These are phyloP conservation scores for Trichoderma citrinoviride DNA, from an alignment of 2,329 filamentous ascomycete genomes.

Conservation along the genomic window DNA sequence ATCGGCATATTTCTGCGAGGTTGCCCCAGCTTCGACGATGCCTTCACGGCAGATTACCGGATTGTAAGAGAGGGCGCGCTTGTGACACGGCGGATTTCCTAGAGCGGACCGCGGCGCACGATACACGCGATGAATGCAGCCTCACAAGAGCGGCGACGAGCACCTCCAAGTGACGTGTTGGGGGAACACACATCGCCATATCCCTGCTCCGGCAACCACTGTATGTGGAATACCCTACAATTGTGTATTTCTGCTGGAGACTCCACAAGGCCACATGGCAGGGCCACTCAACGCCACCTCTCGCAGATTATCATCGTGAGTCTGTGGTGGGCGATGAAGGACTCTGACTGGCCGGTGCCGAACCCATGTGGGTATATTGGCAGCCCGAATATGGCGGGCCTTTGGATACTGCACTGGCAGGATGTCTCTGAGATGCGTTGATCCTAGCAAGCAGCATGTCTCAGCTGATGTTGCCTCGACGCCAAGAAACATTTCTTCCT, in stretches of 20 bases:
- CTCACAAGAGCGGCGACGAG: background rate
- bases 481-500: background rate
- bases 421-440: background rate
- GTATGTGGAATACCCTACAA: background rate
- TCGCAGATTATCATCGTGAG: background rate
- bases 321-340: background rate
- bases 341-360: background rate
- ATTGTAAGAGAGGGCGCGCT: background rate
- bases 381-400: background rate
- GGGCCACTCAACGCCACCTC: background rate
- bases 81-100: background rate
- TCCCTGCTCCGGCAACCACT: background rate
- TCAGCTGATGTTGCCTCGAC: background rate
- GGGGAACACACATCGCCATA: background rate
- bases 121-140: background rate
- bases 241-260: too few relatives aligned
- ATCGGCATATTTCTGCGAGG: conserved; percentile 8
- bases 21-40: background rate
- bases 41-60: background rate
- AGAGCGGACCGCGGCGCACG: background rate
- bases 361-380: background rate
- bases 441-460: conserved; percentile 6
- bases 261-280: background rate
- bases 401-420: background rate
- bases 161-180: conserved; percentile 2